phyloP scores from a whole-genome alignment of 805 yeast genomes.

The Suhomyces sp. region DNA sequence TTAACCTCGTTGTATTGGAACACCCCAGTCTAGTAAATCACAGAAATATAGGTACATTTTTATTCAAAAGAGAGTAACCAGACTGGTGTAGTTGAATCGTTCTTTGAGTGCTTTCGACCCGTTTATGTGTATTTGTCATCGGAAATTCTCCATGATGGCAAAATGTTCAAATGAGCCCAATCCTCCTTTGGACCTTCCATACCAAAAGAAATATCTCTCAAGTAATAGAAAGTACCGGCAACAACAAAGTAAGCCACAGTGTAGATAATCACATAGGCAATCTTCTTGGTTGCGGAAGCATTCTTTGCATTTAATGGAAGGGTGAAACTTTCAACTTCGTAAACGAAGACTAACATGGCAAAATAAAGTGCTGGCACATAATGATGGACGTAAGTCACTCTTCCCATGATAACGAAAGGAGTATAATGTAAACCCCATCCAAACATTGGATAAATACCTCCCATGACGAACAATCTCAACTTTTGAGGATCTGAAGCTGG shows the following conservation, averaged over 20 bases:
- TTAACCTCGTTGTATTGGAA: too few species aligned
- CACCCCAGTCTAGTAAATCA: too few species aligned
- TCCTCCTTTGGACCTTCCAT: conserved; percentile 44
- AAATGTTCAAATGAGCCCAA: conserved; percentile 39
- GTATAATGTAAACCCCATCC: conserved; percentile 89
- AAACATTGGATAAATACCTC: conserved; percentile 80
- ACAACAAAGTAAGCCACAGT: conserved; percentile 31
- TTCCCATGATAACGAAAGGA: conserved; percentile 91
- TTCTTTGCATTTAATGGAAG: conserved; percentile 20
- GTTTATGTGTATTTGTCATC: conserved; percentile 33
- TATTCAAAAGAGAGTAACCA: too few species aligned
- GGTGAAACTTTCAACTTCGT: conserved; percentile 51
- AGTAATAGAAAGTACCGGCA: conserved; percentile 42
- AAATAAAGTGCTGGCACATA: conserved; percentile 93
- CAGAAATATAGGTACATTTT: too few species aligned
- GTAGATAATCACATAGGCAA: conserved; percentile 25
- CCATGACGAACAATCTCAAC: conserved; percentile 56
- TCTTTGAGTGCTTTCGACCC: too few species aligned
- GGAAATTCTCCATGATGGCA: conserved; percentile 42
- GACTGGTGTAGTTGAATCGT: too few species aligned
- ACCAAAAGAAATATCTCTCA: conserved; percentile 42
- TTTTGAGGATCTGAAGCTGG: conserved; percentile 39
- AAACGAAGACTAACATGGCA: conserved; percentile 79
- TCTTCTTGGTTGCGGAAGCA: conserved; percentile 14
- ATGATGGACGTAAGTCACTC: conserved; percentile 96